A percentile compares a stretch with the other conserved stretches of the same genome.
Conservation (phyloP, 2,329 filamentous ascomycete species). For the Ophiostoma fasciatum region DNA sequence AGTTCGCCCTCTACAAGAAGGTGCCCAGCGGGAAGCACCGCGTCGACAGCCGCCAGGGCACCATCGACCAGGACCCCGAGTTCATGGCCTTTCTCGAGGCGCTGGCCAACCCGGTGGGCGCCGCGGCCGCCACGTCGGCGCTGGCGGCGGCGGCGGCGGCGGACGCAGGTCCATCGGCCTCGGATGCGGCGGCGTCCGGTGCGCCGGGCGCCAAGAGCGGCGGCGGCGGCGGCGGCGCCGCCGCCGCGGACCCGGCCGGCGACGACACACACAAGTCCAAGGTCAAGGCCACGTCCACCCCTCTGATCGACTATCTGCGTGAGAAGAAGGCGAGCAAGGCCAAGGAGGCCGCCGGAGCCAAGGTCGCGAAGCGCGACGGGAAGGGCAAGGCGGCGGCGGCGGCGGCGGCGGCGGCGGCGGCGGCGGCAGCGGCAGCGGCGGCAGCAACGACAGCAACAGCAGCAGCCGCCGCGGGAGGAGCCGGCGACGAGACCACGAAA, state of each 20-base stretch:
- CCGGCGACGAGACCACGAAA: constrained; percentile 15
- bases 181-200: too few species aligned
- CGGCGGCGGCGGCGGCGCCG: not conserved
- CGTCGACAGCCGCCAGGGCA: constrained; percentile 74
- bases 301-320: constrained; percentile 74
- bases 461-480: not conserved
- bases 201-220: constrained; percentile 2
- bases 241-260: constrained; percentile 15
- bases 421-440: not conserved
- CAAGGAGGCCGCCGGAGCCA: constrained; percentile 40
- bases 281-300: constrained; percentile 61
- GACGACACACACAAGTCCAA: constrained; percentile 35
- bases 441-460: not conserved
- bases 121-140: constrained; percentile 13
- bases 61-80: constrained; percentile 90
- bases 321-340: constrained; percentile 75
- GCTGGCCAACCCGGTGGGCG: constrained; percentile 53
- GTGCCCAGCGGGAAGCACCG: constrained; percentile 60
- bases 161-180: too few species aligned
- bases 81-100: constrained; percentile 88
- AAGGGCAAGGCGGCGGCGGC: constrained; percentile 28
- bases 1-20: constrained; percentile 74
- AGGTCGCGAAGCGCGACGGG: constrained; percentile 34
- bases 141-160: constrained; percentile 10
- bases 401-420: constrained; percentile 21